Percentiles rank a stretch among this genome's conserved stretches.
Evolutionary conservation across 495 filamentous ascomycete species (phyloP).

Genomic region (Annulohypoxylon stygium): DNA sequence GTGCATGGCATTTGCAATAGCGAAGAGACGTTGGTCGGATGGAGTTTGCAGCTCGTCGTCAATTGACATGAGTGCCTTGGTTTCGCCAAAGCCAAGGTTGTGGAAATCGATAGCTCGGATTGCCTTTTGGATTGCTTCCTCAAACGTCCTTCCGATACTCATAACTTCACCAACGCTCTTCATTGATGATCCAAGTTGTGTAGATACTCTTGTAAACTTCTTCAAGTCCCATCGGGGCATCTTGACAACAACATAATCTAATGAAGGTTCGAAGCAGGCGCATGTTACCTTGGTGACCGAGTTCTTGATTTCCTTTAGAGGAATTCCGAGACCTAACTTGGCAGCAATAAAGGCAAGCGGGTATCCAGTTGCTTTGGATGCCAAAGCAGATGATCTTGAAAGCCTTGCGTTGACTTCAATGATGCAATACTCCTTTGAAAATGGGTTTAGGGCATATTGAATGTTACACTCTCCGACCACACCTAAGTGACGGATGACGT

Average conservation of each 20-base stretch:
- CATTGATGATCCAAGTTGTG: constrained; percentile 95
- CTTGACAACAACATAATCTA: constrained; percentile 99
- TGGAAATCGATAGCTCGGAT: constrained; percentile 94
- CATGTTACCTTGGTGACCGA: constrained; percentile 96
- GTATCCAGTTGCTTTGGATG: constrained; percentile 97
- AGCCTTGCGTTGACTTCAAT: constrained; percentile 99
- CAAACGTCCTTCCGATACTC: constrained; percentile 96
- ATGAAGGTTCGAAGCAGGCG: constrained; percentile 98
- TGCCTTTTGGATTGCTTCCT: constrained; percentile 98
- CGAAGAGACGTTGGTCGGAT: constrained; percentile 96
- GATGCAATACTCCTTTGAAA: constrained; percentile 97
- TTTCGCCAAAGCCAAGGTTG: constrained; percentile 96
- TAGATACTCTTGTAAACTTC: constrained; percentile 97
- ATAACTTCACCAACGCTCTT: constrained; percentile 99
- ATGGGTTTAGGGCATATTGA: constrained; percentile 96
- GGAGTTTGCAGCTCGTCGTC: constrained; percentile 96
- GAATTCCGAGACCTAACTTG: constrained; percentile 93
- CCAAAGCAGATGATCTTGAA: constrained; percentile 92
- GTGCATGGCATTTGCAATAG: constrained; percentile 97
- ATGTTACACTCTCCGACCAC: constrained; percentile 99
- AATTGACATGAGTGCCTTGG: constrained; percentile 91
- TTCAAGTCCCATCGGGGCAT: constrained; percentile 99
- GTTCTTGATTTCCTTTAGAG: constrained; percentile 96
- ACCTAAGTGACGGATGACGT: constrained; percentile 96
- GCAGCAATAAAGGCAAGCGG: constrained; percentile 96